Conservation (phyloP, 1,284 basidiomycete genomes). For the Hypsizygus ulmarius region DNA sequence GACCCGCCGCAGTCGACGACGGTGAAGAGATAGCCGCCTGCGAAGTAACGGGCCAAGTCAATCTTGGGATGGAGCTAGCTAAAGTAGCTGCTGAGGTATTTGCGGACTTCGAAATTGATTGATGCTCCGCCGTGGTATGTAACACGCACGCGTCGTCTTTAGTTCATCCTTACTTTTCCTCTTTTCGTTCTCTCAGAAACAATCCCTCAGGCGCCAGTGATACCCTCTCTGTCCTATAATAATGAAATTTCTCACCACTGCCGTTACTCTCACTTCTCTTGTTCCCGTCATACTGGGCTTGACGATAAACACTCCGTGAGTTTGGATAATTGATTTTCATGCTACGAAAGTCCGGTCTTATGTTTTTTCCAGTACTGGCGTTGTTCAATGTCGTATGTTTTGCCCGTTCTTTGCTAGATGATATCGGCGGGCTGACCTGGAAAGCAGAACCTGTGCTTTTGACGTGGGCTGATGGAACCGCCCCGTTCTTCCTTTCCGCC, state of each 20-base stretch:
- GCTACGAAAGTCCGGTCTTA: neutral
- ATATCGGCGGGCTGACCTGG: constrained; percentile 1
- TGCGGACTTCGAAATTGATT: constrained; percentile 24
- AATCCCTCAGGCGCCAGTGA: constrained; percentile 19
- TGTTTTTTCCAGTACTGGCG: constrained; percentile 28
- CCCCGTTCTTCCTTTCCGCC: constrained; percentile 66
- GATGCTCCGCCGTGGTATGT: constrained; percentile 17
- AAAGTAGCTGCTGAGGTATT: too few species aligned
- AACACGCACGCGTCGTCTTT: constrained; percentile 4
- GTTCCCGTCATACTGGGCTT: constrained; percentile 47
- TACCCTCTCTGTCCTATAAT: constrained; percentile 23
- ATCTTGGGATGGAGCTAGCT: too few species aligned
- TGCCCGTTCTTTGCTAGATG: neutral
- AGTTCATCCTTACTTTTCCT: constrained; percentile 1
- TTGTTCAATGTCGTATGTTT: constrained; percentile 54
- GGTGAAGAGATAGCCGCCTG: neutral
- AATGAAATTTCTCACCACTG: constrained; percentile 53
- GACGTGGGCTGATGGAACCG: constrained; percentile 51
- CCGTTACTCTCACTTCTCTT: constrained; percentile 44
- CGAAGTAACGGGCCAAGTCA: neutral
- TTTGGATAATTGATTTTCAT: constrained; percentile 9
- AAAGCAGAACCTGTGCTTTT: constrained; percentile 56
- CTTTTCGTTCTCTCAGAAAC: constrained; percentile 17
- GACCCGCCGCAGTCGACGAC: too few species aligned
- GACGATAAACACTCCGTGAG: constrained; percentile 71